Base-by-base conservation (phyloP, 1,139 yeast species). In the Wickerhamiella pararugosa region DNA sequence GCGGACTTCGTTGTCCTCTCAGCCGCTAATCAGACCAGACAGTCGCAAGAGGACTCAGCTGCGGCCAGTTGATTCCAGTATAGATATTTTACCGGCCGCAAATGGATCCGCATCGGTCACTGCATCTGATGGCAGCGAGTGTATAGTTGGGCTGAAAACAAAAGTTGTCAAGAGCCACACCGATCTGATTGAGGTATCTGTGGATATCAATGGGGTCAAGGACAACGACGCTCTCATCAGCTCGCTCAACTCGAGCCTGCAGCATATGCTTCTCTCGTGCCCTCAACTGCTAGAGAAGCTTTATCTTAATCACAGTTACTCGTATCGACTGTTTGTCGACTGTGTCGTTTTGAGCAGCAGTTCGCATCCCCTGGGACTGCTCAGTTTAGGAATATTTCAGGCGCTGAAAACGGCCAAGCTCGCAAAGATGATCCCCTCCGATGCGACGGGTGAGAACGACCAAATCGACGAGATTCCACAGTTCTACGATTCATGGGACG, bases 31-130 rank as follows among this genome's bases (percentile, higher is more conserved):
- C 40, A 70, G 95, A 45, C 92, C 93, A 1, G 98, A 87, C 60
- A 79, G 94, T 3, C 70, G 98, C 51, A 63, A 68, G 5, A 67
- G 66, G 9, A 66, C 70, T 47, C 95, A 86, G 59, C 81, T 79
- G 57, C 70, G 96, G 49, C 95, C 96, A 0, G 61, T 87, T 38
- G 93, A 84, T 53, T 83, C 94, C 5, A 76, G 75, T 28, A 76
- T 86, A 5, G 77, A 80, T 43, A 80, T 86, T 53, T 66, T 87
- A 47, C 92, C 94, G 0, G 75, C 79, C 37, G 80, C 95, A 6
- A 83, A 87, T 62, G 98, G 98, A 15, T 84, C 95, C 5, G 81
- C 96, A 1, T 70, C 94, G 62, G 75, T 87, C 32, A 70, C 87
- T 52, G 71, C 84, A 32, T 72, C 81, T 45, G 96, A 87, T 59